Base-by-base conservation (phyloP, 208 protist species). In the Trypanosomatidae sp. region DNA sequence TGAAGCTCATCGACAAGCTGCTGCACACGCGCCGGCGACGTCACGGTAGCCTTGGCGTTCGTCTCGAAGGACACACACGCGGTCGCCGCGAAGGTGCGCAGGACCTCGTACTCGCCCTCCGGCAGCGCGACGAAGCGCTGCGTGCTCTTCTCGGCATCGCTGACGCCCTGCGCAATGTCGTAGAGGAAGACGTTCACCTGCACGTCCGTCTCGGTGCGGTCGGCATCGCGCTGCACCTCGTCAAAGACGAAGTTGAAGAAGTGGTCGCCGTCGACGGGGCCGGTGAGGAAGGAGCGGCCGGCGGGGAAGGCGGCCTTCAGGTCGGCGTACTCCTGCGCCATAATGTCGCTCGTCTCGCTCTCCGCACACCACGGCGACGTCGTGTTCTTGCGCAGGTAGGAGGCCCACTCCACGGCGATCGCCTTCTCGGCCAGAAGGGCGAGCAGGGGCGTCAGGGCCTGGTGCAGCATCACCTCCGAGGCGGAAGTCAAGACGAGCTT, bases 191-290 rank as follows among this genome's bases (percentile, higher is more conserved):
- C 77, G 76, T 95, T 95, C 58, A 97, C 67, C 79, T 95, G 89
- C 58, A 85, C 83, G 44, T 94, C 89, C 60, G 80, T 72, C 74
- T 95, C 89, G 55, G 52, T 74, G 7, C 66, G 68, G 25, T 28
- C 73, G 0, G 60, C 59, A 43, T 53, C 36, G 49, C 88, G 82
- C n/a, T 83, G 49, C 47, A 95, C 79, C 66, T 71, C 78, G 71
- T 97, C 92, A 68, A 87, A 97, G 58, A 95, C 88, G 74, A 94
- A 97, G 82, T 91, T 82, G 73, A 94, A 95, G 77, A 83, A 94
- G 76, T 97, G 92, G 41, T 93, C 86, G 58, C 92, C 83, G 74
- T 97, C 87, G 19, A 97, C 84, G 22, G 92, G 84, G 17, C 92
- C 92, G 25, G 79, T 90, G 30, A 97, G 81, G 71, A 94, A 94